Percentiles rank a stretch among this genome's conserved stretches.
phyloP scores from a whole-genome alignment of 805 yeast species.

The Blastobotrys terrestris region DNA sequence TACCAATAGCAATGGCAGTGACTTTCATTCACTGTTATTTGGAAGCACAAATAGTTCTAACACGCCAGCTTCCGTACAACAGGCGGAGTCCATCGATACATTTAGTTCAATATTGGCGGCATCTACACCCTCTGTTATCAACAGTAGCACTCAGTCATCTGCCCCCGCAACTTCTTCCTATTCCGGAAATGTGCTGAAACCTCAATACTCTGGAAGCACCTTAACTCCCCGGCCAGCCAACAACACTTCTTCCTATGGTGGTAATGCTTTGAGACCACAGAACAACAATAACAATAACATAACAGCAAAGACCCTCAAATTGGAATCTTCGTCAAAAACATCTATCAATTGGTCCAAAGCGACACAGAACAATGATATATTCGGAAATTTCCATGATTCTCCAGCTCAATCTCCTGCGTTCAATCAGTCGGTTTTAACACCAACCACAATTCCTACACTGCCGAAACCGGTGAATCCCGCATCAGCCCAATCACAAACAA shows the following conservation, averaged over 20 bases:
- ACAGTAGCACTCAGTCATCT: not conserved
- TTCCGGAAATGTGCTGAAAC: not conserved
- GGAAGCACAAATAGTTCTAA: conserved; percentile 5
- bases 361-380: not conserved
- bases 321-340: not conserved
- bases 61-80: not conserved
- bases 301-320: not conserved
- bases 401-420: conserved; percentile 1
- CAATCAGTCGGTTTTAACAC: not conserved
- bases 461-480: conserved; percentile 10
- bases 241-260: not conserved
- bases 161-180: not conserved
- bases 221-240: not conserved
- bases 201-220: not conserved
- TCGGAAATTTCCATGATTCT: not conserved
- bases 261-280: not conserved
- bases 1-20: conserved; percentile 5
- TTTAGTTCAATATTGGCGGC: not conserved
- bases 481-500: not conserved
- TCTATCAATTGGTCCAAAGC: not conserved
- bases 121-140: not conserved
- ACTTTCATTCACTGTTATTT: conserved; percentile 15
- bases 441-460: conserved; percentile 6
- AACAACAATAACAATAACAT: not conserved
- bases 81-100: not conserved